Base-by-base conservation (phyloP, 257 asterid genomes). In the Scutellaria barbata region DNA sequence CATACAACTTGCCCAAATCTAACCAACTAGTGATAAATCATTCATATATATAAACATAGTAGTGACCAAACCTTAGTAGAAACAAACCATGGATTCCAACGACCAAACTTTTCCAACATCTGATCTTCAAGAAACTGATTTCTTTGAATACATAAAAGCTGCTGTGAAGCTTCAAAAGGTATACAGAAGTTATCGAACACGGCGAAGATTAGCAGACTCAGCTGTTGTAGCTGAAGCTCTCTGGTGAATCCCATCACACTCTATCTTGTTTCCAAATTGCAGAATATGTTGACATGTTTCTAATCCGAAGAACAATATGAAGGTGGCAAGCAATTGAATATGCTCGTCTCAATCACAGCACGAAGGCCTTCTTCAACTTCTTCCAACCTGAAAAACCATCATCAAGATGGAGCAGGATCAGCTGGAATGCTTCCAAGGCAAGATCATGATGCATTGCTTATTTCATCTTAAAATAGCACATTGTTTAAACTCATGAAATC, bases 141-240 rank as follows among this genome's bases (percentile, higher is more conserved):
- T 25, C 59, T 46, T 25, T 54, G 68, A 20, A 39, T 22, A 48
- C 69, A 62, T 39, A 54, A 37, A 69, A 20, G 97, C 98, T 14
- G 98, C 97, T 39, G 81, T 82, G 88, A 87, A 65, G 76, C 69
- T 90, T 18, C 98, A 88, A 77, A 92, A 88, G 84, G 95, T 86
- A 6, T 90, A 92, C 75, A 53, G 96, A 73, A 87, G 98, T 45
- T 83, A 92, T 17, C 89, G 96, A 5, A 92, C 96, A 3, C 90
- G 93, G 16, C 90, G 96, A 42, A 84, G 77, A 88, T 75, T 88
- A 69, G 98, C 98, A 0, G 97, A 90, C 71, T 87, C 91, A 50
- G 96, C 97, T 20, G 80, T 90, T 42, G 95, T 80, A 16, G 96
- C 86, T 8, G 97, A 85, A 70, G 89, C 83, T 72, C 92, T 92